Conservation (phyloP, 352 stramenopile species). For the Phytopythium boreale region DNA sequence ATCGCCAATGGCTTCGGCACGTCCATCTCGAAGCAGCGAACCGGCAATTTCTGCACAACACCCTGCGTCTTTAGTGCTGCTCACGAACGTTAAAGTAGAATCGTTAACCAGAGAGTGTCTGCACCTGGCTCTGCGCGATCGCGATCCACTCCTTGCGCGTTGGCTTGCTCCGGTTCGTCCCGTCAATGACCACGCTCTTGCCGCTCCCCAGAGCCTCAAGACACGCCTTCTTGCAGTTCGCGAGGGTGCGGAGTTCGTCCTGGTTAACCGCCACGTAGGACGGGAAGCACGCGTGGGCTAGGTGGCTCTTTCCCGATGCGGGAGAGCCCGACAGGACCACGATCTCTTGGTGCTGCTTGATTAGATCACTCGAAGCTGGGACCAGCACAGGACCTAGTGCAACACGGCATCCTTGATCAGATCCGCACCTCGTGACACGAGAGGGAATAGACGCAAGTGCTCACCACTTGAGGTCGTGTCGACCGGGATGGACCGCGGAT, state of each 20-base stretch:
- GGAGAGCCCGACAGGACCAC: constrained; percentile 70
- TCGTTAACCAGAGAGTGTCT: background rate
- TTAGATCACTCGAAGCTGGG: constrained; percentile 18
- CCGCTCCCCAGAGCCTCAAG: constrained; percentile 46
- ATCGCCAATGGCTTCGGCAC: constrained; percentile 74
- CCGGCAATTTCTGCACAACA: constrained; percentile 34
- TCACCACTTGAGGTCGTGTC: constrained; percentile 22
- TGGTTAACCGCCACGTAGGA: constrained; percentile 79
- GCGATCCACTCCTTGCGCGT: constrained; percentile 69
- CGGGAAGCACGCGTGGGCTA: constrained; percentile 37
- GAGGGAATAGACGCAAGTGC: background rate
- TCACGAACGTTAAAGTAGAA: background rate
- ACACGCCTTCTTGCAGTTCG: constrained; percentile 72
- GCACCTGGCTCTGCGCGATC: constrained; percentile 62
- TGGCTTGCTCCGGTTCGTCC: constrained; percentile 72
- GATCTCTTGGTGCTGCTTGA: constrained; percentile 50
- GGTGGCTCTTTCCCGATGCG: constrained; percentile 74
- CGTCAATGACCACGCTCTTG: constrained; percentile 84
- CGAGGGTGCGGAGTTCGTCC: constrained; percentile 77
- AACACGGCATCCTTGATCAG: background rate
- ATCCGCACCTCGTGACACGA: background rate
- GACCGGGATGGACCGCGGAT: constrained; percentile 41
- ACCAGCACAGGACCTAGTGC: constrained; percentile 20
- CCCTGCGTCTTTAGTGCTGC: background rate
- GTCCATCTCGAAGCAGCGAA: constrained; percentile 80